phyloP scores from a whole-genome alignment of 331 rosid genomes.

The Pyrus hybrid region DNA sequence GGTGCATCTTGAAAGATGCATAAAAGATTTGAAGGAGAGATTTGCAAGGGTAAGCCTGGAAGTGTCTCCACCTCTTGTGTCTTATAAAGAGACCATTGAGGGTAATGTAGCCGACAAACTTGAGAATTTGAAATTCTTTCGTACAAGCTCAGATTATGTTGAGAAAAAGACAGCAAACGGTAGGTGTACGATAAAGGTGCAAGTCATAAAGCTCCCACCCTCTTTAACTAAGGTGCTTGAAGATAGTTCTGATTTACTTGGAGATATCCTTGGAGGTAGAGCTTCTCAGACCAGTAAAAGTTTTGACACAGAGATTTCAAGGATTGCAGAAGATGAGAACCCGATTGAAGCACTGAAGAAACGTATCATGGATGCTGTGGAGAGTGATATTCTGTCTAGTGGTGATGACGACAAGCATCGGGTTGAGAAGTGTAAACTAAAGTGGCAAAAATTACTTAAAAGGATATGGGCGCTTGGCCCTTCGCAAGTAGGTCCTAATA shows the following conservation, averaged over 20 bases:
- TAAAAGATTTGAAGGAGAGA: constrained; percentile 75
- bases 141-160: constrained; percentile 44
- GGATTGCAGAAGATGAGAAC: constrained; percentile 27
- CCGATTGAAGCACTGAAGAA: constrained; percentile 42
- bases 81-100: constrained; percentile 73
- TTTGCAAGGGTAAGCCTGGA: constrained; percentile 73
- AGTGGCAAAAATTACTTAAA: constrained; percentile 66
- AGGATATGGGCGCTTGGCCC: constrained; percentile 86
- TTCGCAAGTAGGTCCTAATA: constrained; percentile 58
- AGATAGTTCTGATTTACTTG: constrained; percentile 59
- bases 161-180: constrained; percentile 65
- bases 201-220: constrained; percentile 56
- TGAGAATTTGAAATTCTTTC: constrained; percentile 47
- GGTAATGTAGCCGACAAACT: constrained; percentile 46
- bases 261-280: constrained; percentile 46
- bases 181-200: constrained; percentile 60
- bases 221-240: constrained; percentile 56
- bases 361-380: constrained; percentile 49
- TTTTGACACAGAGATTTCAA: constrained; percentile 36
- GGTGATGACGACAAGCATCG: constrained; percentile 47
- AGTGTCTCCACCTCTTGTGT: constrained; percentile 75
- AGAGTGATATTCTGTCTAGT: constrained; percentile 30
- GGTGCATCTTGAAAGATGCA: constrained; percentile 81
- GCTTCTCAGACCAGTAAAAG: constrained; percentile 31
- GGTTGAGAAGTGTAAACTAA: constrained; percentile 40